Base-by-base conservation (phyloP, 805 yeast genomes). In the Starmerella geochares region DNA sequence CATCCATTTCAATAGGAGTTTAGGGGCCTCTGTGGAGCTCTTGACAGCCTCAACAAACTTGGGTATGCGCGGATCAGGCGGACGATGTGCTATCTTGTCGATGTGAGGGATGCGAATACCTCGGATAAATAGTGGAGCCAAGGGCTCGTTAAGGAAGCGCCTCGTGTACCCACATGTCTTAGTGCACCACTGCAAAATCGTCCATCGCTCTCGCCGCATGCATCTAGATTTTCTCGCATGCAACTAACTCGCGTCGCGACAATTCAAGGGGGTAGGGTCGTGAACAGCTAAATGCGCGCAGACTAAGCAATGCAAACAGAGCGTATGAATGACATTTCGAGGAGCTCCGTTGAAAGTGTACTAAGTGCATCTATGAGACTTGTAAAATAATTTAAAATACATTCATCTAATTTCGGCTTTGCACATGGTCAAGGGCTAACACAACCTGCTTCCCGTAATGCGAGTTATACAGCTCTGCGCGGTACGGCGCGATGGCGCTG, bases 401-500 rank as follows among this genome's bases (percentile, higher is more conserved):
- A 20, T 8, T 20, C 28, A 29, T 8, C 16, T 28, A 8, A n/a
- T n/a, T n/a, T n/a, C 37, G 35, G 9, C 28, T 24, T 16, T 42
- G 38, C 2, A 24, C 29, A 9, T 3, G 38, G 2, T 45, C 52
- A 6, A 54, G 49, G 5, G 35, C 40, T 11, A 28, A 10, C 9
- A 50, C 24, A 8, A 55, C 53, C 8, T 11, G 13, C 16, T n/a
- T n/a, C 3, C 52, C 58, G 17, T 43, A 19, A 24, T 17, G 23
- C 23, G 48, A 29, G 13, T 17, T 20, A 13, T 10, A 4, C 17
- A 56, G 39, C 10, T 33, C 51, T 1, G 35, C 6, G 13, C 39
- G 35, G 20, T 33, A 46, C 8, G 56, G 49, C 17, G 47, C 47
- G 2, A 56, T 14, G 8, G 58, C 55, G 1, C 46, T 39, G 14